Percentiles rank a stretch among this genome's conserved stretches.
Conservation (phyloP, 2,329 filamentous ascomycete genomes). For the Calonectria fujianensis region DNA sequence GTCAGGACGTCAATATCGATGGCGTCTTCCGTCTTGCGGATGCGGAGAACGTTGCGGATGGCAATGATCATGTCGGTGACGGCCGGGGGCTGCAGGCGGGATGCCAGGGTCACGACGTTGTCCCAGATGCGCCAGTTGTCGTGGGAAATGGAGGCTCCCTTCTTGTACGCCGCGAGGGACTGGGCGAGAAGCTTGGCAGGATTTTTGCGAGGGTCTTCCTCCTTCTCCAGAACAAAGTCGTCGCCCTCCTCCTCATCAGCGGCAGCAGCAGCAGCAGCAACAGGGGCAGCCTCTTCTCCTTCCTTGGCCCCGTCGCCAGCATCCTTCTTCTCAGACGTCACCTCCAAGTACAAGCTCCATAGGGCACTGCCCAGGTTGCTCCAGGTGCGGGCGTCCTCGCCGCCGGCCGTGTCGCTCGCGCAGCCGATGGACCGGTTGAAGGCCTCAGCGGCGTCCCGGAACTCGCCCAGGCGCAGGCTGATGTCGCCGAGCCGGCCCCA, state of each 20-base stretch:
- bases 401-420: conserved; percentile 78
- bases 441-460: conserved; percentile 86
- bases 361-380: conserved; percentile 93
- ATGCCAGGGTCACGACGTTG: conserved; percentile 92
- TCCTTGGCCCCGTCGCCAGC: conserved; percentile 42
- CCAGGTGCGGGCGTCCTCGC: conserved; percentile 94
- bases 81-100: conserved; percentile 84
- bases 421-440: conserved; percentile 87
- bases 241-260: conserved; percentile 57
- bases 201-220: conserved; percentile 62
- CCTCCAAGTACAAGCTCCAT: conserved; percentile 79
- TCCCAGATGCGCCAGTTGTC: conserved; percentile 97
- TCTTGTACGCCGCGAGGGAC: conserved; percentile 89
- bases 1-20: conserved; percentile 85
- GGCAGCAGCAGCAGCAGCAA: conserved; percentile 50
- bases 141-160: conserved; percentile 87
- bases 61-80: conserved; percentile 85
- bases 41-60: conserved; percentile 83
- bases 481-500: conserved; percentile 97
- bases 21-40: conserved; percentile 86
- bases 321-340: conserved; percentile 62
- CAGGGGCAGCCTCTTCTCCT: conserved; percentile 48
- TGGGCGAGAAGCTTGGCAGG: conserved; percentile 80
- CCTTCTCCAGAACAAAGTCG: conserved; percentile 50
- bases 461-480: conserved; percentile 84